Conservation (phyloP, 2,329 filamentous ascomycete species). For the Beauveria sp. region DNA sequence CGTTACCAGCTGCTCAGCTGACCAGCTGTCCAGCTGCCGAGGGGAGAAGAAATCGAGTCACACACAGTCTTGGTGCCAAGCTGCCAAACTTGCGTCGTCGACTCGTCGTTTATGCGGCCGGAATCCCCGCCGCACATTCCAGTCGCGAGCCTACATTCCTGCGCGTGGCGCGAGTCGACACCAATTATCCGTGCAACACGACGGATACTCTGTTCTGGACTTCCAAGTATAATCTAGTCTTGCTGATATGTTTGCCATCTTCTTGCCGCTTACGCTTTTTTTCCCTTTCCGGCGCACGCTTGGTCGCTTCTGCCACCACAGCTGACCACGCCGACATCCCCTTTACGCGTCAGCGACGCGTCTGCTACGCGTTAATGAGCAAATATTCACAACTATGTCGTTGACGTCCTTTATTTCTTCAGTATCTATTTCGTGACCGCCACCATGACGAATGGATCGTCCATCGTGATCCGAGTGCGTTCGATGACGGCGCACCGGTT, state of each 20-base stretch:
- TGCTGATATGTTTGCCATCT: not conserved
- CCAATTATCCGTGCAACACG: not conserved
- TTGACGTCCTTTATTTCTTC: not conserved
- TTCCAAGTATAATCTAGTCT: not conserved
- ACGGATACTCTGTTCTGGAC: not conserved
- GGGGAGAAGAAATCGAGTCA: not conserved
- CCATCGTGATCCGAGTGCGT: not conserved
- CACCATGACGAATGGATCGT: conserved; percentile 8
- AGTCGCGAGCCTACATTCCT: not conserved
- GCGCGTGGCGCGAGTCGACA: not conserved
- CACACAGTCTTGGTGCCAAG: not conserved
- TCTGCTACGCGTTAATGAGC: not conserved
- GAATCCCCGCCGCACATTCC: conserved; percentile 3
- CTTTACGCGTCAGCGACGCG: conserved; percentile 1
- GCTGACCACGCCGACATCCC: not conserved
- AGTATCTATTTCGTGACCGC: not conserved
- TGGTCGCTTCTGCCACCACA: not conserved
- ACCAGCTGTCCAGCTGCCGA: too few species aligned
- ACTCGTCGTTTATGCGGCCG: not conserved
- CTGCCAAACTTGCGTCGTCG: too few species aligned
- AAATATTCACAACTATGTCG: not conserved
- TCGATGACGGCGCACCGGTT: not conserved
- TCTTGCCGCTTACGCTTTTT: not conserved
- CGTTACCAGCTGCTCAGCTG: too few species aligned
- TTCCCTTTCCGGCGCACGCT: not conserved